Evolutionary conservation across 1,284 basidiomycete genomes (phyloP).

Genomic region (Malassezia dermatis): DNA sequence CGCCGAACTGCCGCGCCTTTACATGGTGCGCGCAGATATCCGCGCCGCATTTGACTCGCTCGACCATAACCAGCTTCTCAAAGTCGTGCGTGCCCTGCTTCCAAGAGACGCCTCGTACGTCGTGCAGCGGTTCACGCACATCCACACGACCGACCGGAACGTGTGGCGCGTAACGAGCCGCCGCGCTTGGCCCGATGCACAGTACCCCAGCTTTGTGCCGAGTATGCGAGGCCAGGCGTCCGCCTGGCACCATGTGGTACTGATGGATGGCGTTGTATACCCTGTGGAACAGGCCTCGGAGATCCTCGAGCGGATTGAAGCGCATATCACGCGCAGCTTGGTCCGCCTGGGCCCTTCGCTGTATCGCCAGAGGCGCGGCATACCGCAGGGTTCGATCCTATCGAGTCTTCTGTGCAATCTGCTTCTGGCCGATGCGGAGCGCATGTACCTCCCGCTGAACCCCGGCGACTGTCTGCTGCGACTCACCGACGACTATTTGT

Average conservation of each 20-base stretch:
- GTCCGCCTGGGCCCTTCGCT: constrained; percentile 60
- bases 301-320: constrained; percentile 64
- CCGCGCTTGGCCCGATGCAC: constrained; percentile 52
- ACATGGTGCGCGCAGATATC: constrained; percentile 93
- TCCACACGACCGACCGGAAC: constrained; percentile 17
- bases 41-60: constrained; percentile 94
- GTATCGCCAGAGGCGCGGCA: constrained; percentile 77
- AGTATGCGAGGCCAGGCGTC: constrained; percentile 50
- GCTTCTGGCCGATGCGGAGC: constrained; percentile 86
- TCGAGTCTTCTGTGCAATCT: constrained; percentile 68
- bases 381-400: constrained; percentile 87
- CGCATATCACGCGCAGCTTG: constrained; percentile 82
- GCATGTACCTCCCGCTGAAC: constrained; percentile 14
- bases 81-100: constrained; percentile 1
- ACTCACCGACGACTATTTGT: constrained; percentile 86
- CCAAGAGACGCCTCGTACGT: constrained; percentile 24
- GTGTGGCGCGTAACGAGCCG: constrained; percentile 20
- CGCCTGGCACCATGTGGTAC: constrained; percentile 62
- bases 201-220: constrained; percentile 61
- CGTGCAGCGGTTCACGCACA: constrained; percentile 31
- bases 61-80: constrained; percentile 70
- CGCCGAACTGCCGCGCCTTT: constrained; percentile 48
- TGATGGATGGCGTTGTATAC: constrained; percentile 72
- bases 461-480: constrained; percentile 52
- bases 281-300: constrained; percentile 54